Evolutionary conservation across 2,329 filamentous ascomycete species (phyloP), one percentile per base, ranked within the genome.

Genomic region (Penicillium sclerotigenum): DNA sequence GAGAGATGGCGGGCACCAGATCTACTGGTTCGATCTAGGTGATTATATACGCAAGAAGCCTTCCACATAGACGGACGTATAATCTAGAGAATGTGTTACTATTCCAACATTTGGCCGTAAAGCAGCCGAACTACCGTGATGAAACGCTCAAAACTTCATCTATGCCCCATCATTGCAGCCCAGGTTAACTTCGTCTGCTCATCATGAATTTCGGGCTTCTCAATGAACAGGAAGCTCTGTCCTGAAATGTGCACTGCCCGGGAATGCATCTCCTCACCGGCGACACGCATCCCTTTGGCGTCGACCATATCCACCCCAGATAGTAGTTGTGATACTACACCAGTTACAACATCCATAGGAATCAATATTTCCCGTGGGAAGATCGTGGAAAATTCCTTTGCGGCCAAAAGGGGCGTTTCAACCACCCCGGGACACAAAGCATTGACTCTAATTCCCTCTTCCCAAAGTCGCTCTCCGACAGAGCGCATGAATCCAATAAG

Each of bases 391-490:
- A 74, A 75, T 22, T 68, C 71, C 5, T 67, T 63, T 22, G 57
- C 40, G 9, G 59, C 66, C 38, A 76, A 47, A 10, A 77, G 56
- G 14, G 72, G 71, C 2, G 74, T 77, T 47, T 64, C 61, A 11
- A 77, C 73, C 1, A 70, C 71, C 14, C 58, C 56, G 1, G 60
- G 61, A 6, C 61, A 64, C 18, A 64, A 51, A n/a, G 61, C 66
- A 52, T 76, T 77, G 1, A 73, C 72, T 4, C 73, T 68, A 20
- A 78, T 69, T 3, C 70, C 68, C 5, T 76, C 71, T 3, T 64
- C 59, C 45, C 68, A 68, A 52, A 72, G 72, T 4, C 64, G 63
- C 4, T 68, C 65, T 0, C 71, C 70, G 11, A 75, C 70, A 10
- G 71, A 66, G 11, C 72, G 68, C 38, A 72, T 71, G 58, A 77